Conservation (phyloP, 2,329 filamentous ascomycete species). For the Alternaria metachromatica region DNA sequence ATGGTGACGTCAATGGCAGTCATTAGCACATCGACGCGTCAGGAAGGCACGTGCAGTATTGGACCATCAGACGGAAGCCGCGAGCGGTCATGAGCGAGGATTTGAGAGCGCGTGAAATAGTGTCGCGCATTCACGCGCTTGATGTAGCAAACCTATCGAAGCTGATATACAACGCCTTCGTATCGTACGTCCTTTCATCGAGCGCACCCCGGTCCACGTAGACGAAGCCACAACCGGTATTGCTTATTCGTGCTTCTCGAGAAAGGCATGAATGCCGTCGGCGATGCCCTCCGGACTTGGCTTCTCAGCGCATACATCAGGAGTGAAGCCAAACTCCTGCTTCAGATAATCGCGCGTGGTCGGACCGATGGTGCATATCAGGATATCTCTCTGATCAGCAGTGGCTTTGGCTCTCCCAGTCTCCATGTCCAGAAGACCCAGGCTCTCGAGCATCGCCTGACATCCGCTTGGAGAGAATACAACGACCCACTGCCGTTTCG, state of each 20-base stretch:
- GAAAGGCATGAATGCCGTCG: slow-evolving; percentile 64
- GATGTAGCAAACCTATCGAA: not conserved
- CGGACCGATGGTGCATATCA: slow-evolving; percentile 88
- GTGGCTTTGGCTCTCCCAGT: slow-evolving; percentile 44
- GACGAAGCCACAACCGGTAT: not conserved
- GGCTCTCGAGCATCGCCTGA: slow-evolving; percentile 63
- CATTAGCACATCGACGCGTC: slow-evolving; percentile 11
- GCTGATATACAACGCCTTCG: not conserved
- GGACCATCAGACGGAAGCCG: not conserved
- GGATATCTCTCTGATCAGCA: slow-evolving; percentile 55
- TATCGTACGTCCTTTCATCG: not conserved
- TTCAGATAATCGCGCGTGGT: slow-evolving; percentile 82
- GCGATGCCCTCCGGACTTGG: slow-evolving; percentile 83
- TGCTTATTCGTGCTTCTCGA: not conserved
- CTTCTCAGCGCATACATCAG: slow-evolving; percentile 80
- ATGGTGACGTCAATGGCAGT: slow-evolving; percentile 16
- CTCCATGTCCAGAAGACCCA: slow-evolving; percentile 55
- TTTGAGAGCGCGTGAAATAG: not conserved
- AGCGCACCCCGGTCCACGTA: not conserved
- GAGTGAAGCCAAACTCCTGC: slow-evolving; percentile 68
- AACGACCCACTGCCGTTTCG: slow-evolving; percentile 70
- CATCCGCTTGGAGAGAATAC: slow-evolving; percentile 72
- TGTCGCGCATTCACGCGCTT: not conserved
- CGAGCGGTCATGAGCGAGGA: not conserved
- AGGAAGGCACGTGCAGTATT: slow-evolving; percentile 13